Base-by-base conservation (phyloP, 495 filamentous ascomycete genomes). In the Thermochaetoides thermophila region DNA sequence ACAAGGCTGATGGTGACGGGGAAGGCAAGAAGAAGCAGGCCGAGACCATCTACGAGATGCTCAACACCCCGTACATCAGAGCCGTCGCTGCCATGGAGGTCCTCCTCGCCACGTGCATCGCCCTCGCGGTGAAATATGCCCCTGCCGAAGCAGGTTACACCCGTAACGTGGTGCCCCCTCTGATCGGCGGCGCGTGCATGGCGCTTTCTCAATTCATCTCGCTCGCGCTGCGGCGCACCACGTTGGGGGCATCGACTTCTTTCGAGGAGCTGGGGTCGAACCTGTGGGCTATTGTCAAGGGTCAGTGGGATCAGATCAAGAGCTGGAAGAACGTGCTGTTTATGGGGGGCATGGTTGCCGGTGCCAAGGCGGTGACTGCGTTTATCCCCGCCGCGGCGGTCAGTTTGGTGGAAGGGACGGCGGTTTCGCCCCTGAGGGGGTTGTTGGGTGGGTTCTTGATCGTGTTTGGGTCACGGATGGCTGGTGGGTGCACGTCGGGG, bases 401-500 rank as follows among this genome's bases (percentile, higher is more conserved):
- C 1, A 45, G 28, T 5, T 35, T 32, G 23, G 29, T 36, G 9
- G 38, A 53, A 0, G 31, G 39, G 3, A 34, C 50, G 5, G 41
- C 32, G 2, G 46, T 54, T 13, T 37, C 39, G 21, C 58, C 59
- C 22, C 18, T 36, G 27, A 50, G 48, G 32, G 54, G 62, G 2
- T 34, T 59, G 13, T 14, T 63, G 16, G 71, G 69, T 12, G 68
- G 68, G 12, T 50, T 60, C 14, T 36, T 69, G 31, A 56, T 74
- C 47, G 50, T 65, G 1, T 27, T 74, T 15, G 70, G 71, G 11
- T 55, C 68, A 17, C 49, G 69, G 31, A 52, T 73, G 27, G 69
- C 59, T 0, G 69, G 70, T 4, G 70, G 70, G 2, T 76, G 70
- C 37, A 73, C 70, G 0, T 71, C 64, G 15, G 71, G 70, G 0